Base-by-base conservation (phyloP, 2,329 filamentous ascomycete genomes). In the Talaromyces islandicus region DNA sequence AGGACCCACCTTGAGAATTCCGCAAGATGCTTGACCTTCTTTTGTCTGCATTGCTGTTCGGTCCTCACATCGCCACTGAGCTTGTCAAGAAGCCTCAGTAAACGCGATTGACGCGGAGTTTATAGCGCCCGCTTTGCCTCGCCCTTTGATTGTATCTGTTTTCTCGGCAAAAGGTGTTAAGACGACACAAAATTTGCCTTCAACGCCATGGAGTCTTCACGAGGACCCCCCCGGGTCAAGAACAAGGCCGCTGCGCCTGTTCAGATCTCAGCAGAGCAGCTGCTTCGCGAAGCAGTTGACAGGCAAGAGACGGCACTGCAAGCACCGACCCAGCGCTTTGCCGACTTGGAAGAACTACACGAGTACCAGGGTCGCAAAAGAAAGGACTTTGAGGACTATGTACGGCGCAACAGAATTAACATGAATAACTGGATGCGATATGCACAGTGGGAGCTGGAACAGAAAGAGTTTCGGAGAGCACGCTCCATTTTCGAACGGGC, bases 341-440 rank as follows among this genome's bases (percentile, higher is more conserved):
- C 91, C 66, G 94, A 99, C 69, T 85, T 99, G 68, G 94, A 99
- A 80, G 94, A 99, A 80, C 86, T 99, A 54, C 93, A 97, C 79
- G 94, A 97, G 77, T 96, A 90, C 76, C 94, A 99, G 77, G 93
- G 92, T 58, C 86, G 94, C 65, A 97, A 97, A 79, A 85, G 94
- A 67, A 94, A 92, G 75, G 94, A 96, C 71, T 99, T 96, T 68
- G 94, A 99, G 77, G 91, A 96, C 80, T 97, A 97, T 88, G 91
- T 97, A 62, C 88, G 92, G 65, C 89, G 94, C 65, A 97, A 97
- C 73, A 81, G 93, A 70, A 84, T 97, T 73, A 96, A 95, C 71
- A 92, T 97, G 83, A 96, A 96, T 81, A 97, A 97, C 77, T 99
- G 94, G 94, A 91, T 94, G 83, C 90, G 92, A 70, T 99, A 99